Percentiles rank a stretch among this genome's conserved stretches.
Evolutionary conservation across 2,329 filamentous ascomycete genomes (phyloP).

Genomic region (Aureobasidium subglaciale): DNA sequence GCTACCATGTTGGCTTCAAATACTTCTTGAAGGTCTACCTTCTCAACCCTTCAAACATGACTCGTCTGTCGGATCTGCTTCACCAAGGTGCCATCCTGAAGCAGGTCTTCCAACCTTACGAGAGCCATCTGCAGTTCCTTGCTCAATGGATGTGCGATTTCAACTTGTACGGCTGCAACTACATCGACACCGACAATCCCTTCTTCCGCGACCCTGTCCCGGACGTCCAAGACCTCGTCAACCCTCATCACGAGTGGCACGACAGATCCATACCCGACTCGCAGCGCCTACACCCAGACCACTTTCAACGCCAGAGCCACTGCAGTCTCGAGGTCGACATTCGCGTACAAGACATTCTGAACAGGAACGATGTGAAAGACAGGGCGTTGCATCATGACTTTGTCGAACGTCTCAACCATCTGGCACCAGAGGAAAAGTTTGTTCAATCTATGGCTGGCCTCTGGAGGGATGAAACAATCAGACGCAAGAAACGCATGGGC

Average conservation of each 20-base stretch:
- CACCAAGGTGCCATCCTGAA: slow-evolving; percentile 84
- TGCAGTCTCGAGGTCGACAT: slow-evolving; percentile 88
- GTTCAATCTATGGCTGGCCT: slow-evolving; percentile 91
- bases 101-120: slow-evolving; percentile 78
- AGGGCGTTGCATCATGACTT: slow-evolving; percentile 85
- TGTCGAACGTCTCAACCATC: slow-evolving; percentile 59
- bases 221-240: slow-evolving; percentile 55
- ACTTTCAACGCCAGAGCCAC: slow-evolving; percentile 72
- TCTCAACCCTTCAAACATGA: slow-evolving; percentile 79
- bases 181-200: slow-evolving; percentile 65
- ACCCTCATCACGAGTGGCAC: slow-evolving; percentile 68
- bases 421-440: slow-evolving; percentile 64
- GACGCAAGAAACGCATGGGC: slow-evolving; percentile 66
- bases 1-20: slow-evolving; percentile 85
- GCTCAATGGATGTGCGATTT: slow-evolving; percentile 98
- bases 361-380: slow-evolving; percentile 66
- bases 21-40: slow-evolving; percentile 94
- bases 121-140: slow-evolving; percentile 86
- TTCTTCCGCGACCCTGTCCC: slow-evolving; percentile 73
- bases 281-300: slow-evolving; percentile 54
- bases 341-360: slow-evolving; percentile 79
- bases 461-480: slow-evolving; percentile 82
- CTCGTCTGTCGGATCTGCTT: slow-evolving; percentile 77
- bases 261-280: slow-evolving; percentile 58
- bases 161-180: slow-evolving; percentile 90